Evolutionary conservation across 2,329 filamentous ascomycete genomes (phyloP).

Genomic region (Blastomyces emzantsi): DNA sequence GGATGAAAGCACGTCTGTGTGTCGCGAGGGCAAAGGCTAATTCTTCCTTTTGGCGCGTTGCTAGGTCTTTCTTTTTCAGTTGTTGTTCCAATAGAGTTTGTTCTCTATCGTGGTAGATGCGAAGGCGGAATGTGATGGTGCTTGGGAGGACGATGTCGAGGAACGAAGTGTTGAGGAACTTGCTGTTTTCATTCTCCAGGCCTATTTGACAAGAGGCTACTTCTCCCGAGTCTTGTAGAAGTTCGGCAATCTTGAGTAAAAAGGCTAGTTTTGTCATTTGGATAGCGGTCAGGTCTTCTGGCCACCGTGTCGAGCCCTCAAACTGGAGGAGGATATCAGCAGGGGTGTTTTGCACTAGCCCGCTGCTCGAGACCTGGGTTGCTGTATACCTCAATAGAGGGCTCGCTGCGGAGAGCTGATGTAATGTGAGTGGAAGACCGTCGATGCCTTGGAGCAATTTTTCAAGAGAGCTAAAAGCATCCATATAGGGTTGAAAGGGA

Average conservation of each 20-base stretch:
- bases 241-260: conserved; percentile 60
- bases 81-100: conserved; percentile 69
- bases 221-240: conserved; percentile 56
- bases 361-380: conserved; percentile 22
- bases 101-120: conserved; percentile 84
- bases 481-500: conserved; percentile 58
- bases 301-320: conserved; percentile 88
- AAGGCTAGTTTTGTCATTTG: conserved; percentile 93
- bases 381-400: conserved; percentile 65
- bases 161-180: conserved; percentile 67
- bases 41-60: conserved; percentile 57
- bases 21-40: conserved; percentile 59
- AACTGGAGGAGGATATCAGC: conserved; percentile 82
- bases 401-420: conserved; percentile 66
- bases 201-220: conserved; percentile 62
- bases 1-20: conserved; percentile 63
- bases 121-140: conserved; percentile 68
- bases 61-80: conserved; percentile 62
- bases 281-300: conserved; percentile 80
- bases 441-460: conserved; percentile 67
- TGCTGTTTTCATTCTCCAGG: conserved; percentile 63
- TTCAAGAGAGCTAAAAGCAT: conserved; percentile 65
- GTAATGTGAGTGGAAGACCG: conserved; percentile 76
- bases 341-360: conserved; percentile 34
- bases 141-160: conserved; percentile 69